phyloP scores from a whole-genome alignment of 306 rosid genomes.

The Leucaena leucocephala region DNA sequence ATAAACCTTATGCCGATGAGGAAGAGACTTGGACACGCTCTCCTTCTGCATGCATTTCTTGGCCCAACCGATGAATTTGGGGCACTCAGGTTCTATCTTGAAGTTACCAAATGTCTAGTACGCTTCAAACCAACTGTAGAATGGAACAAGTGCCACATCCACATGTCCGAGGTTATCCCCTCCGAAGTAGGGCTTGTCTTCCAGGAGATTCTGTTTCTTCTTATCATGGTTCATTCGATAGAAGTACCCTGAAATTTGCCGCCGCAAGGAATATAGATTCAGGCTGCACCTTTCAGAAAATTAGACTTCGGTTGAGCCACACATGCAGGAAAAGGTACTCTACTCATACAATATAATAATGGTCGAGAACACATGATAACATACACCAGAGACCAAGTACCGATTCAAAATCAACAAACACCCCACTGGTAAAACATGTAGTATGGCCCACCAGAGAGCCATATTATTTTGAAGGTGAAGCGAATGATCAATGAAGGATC shows the following conservation, averaged over 20 bases:
- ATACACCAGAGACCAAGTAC: background rate
- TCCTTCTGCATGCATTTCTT: constrained; percentile 40
- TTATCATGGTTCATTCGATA: background rate
- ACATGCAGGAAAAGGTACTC: background rate
- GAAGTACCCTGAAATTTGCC: background rate
- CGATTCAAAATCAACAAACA: background rate
- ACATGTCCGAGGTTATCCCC: constrained; percentile 36
- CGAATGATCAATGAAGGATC: background rate
- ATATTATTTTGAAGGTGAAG: constrained; percentile 15
- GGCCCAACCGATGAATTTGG: constrained; percentile 41
- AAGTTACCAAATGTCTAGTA: constrained; percentile 23
- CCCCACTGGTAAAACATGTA: background rate
- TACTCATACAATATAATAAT: background rate
- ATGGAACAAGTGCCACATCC: constrained; percentile 21
- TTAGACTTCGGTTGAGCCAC: too few relatives aligned
- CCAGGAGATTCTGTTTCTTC: background rate
- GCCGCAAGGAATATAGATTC: too few relatives aligned
- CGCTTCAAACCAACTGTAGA: constrained; percentile 33
- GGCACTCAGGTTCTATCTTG: constrained; percentile 31
- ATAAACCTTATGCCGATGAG: constrained; percentile 27
- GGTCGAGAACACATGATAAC: background rate
- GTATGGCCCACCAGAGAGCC: constrained; percentile 29
- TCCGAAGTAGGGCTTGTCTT: constrained; percentile 37
- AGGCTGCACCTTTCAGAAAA: too few relatives aligned
- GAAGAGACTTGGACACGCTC: constrained; percentile 38